Percentiles rank a stretch among this genome's conserved stretches.
These are phyloP conservation scores for Eucalyptus grandis DNA, from an alignment of 345 rosid genomes.

Conservation along the genomic window DNA sequence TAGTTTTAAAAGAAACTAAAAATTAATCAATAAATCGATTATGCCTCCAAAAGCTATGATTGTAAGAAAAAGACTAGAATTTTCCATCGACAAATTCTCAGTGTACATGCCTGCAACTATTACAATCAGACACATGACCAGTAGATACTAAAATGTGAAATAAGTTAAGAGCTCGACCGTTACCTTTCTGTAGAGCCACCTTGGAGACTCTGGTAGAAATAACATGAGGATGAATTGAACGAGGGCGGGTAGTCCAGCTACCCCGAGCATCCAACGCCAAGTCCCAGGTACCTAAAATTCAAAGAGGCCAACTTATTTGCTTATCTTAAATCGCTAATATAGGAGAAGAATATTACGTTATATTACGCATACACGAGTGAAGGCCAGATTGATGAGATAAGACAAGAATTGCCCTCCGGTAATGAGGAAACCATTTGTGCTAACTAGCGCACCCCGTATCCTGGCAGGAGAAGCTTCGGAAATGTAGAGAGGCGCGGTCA, in stretches of 20 bases:
- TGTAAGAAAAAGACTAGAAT: neutral
- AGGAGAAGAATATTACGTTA: neutral
- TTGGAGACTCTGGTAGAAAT: conserved; percentile 77
- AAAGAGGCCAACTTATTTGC: neutral
- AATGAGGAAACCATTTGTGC: conserved; percentile 66
- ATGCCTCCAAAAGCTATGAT: neutral
- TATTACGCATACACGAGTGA: conserved; percentile 30
- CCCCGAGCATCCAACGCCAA: conserved; percentile 98
- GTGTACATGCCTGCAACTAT: neutral
- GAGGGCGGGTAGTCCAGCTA: conserved; percentile 52
- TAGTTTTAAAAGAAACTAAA: neutral
- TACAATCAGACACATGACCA: neutral
- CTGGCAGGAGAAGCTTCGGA: conserved; percentile 89
- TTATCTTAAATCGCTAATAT: neutral
- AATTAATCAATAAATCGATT: neutral
- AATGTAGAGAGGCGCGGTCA: conserved; percentile 90
- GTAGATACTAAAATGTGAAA: neutral
- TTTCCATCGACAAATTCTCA: neutral
- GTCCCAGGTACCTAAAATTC: conserved; percentile 47
- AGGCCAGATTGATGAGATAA: conserved; percentile 78
- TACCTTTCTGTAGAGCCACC: conserved; percentile 71
- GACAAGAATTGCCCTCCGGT: conserved; percentile 86
- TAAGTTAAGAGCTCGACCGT: neutral
- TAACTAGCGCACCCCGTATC: conserved; percentile 85
- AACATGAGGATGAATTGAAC: conserved; percentile 64